These are phyloP conservation scores for Fusarium paranaense DNA, from an alignment of 2,329 filamentous ascomycete species.

Conservation along the genomic window DNA sequence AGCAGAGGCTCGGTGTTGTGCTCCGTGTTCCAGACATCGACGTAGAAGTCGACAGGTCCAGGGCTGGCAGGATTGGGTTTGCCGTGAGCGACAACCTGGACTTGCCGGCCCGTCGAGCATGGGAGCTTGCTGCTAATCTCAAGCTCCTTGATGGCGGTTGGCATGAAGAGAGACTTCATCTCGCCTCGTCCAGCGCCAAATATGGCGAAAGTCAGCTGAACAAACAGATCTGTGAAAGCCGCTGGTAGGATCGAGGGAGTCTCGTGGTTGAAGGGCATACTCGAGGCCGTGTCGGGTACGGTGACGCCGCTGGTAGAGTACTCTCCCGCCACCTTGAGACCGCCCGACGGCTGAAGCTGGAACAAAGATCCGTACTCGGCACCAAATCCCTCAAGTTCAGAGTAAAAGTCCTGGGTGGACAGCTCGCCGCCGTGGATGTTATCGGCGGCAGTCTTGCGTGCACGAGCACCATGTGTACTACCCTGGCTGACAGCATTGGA, in stretches of 20 bases:
- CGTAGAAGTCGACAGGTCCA: conserved; percentile 48
- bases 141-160: conserved; percentile 47
- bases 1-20: conserved; percentile 46
- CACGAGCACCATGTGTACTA: background rate
- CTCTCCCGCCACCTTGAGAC: conserved; percentile 26
- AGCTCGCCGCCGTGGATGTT: conserved; percentile 10
- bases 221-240: conserved; percentile 58
- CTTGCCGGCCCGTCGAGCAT: conserved; percentile 42
- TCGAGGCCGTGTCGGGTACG: conserved; percentile 55
- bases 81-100: conserved; percentile 45
- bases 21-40: conserved; percentile 49
- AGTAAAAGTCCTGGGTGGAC: conserved; percentile 38
- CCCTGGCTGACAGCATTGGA: conserved; percentile 38
- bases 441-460: conserved; percentile 16
- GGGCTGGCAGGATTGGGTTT: conserved; percentile 34
- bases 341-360: conserved; percentile 15
- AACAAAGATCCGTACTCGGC: conserved; percentile 45
- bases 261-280: conserved; percentile 61
- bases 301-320: conserved; percentile 45
- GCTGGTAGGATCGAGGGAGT: conserved; percentile 58
- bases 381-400: conserved; percentile 39
- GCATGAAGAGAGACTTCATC: conserved; percentile 53
- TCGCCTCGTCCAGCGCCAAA: conserved; percentile 49
- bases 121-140: conserved; percentile 44
- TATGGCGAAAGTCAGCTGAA: conserved; percentile 55